Evolutionary conservation across 441 rosid species (phyloP).

Genomic region (Populus hybrid): DNA sequence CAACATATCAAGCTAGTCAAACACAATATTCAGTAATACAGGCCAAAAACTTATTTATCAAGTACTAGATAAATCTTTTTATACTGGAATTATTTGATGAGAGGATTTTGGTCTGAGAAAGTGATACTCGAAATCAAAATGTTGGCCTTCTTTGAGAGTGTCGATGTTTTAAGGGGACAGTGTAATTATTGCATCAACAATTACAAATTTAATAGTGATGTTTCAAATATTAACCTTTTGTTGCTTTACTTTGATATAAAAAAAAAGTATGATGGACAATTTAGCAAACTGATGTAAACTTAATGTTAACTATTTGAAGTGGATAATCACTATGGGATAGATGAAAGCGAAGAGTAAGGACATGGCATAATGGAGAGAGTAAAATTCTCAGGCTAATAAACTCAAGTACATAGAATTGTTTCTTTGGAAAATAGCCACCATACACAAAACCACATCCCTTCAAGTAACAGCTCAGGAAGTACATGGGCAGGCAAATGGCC

Average conservation of each 20-base stretch:
- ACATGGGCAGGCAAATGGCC: not conserved
- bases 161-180: not conserved
- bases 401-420: not conserved
- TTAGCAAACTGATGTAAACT: not conserved
- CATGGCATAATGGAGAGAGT: not conserved
- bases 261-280: not conserved
- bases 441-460: not conserved
- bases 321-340: not conserved
- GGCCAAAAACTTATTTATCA: not conserved
- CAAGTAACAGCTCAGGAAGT: not conserved
- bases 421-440: not conserved
- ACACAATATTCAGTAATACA: not conserved
- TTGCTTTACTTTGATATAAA: not conserved
- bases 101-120: not conserved
- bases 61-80: not conserved
- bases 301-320: not conserved
- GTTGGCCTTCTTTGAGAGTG: not conserved
- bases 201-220: not conserved
- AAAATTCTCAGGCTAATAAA: not conserved
- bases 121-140: not conserved
- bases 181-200: not conserved
- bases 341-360: not conserved
- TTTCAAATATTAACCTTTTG: not conserved
- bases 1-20: conserved; percentile 9
- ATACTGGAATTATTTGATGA: not conserved